Base-by-base conservation (phyloP, 2,329 filamentous ascomycete genomes). In the Phyllosticta ampelicida region DNA sequence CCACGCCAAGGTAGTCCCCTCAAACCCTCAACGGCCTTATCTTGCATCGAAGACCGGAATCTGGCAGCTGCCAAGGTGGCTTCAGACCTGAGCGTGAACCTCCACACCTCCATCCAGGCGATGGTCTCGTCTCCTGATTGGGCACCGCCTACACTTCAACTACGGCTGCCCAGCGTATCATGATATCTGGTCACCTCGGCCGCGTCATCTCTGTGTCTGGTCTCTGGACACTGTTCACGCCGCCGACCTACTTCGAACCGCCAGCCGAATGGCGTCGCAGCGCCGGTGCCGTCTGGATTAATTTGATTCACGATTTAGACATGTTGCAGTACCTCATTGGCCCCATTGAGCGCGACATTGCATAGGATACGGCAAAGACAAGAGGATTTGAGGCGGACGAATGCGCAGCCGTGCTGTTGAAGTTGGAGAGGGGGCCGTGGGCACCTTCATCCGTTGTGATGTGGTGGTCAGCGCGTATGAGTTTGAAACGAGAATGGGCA, bases 281-380 rank as follows among this genome's bases (percentile, higher is more conserved):
- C 51, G 77, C 76, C 1, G 81, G 80, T 0, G 75, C 78, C 0
- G 68, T 84, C 8, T 69, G 78, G 2, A 83, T 83, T 60, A 85
- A 84, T 63, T 68, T 84, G 50, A 75, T 84, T n/a, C 81, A 85
- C 63, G 82, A 85, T 54, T 70, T 84, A 48, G 82, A 84, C 60
- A 68, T 83, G 0, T 69, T 85, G 18, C 80, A 83, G 52, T 77
- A 78, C 65, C 68, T 84, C 1, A 74, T 84, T 23, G 80, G 80
- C 0, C 75, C 78, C 0, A 78, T 85, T 23, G 64, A 65, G 0
- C 70, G 77, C 0, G 76, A 84, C 0, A 75, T 78, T 30, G 80
- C 78, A 0, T 78, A 84, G 62, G 69, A 72, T 54, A 77, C 73
- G 0, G 53, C 65, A 0, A 73, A 77, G 0, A 75, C 76, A 30